A percentile compares a stretch with the other conserved stretches of the same genome.
These are phyloP conservation scores for Lipomyces lipofer DNA, from an alignment of 805 yeast species.

Conservation along the genomic window DNA sequence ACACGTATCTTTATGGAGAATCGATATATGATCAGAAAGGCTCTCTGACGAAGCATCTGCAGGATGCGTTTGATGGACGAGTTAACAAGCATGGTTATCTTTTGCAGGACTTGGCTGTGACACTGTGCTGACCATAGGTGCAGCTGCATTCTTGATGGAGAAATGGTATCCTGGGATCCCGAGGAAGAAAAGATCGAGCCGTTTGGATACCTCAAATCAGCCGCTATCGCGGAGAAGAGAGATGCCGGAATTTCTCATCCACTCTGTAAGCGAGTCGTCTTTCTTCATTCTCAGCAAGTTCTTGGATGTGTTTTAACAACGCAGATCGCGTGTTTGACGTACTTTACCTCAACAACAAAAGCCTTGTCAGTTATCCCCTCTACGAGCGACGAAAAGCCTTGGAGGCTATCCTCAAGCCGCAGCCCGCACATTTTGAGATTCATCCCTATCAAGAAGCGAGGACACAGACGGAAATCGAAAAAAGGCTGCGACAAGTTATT, in stretches of 20 bases:
- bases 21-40: conserved; percentile 46
- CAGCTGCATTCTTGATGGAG: conserved; percentile 74
- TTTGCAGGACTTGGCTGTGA: not conserved
- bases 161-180: conserved; percentile 86
- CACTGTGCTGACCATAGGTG: conserved; percentile 13
- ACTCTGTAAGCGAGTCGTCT: conserved; percentile 25
- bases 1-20: conserved; percentile 67
- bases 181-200: conserved; percentile 56
- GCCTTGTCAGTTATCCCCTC: conserved; percentile 58
- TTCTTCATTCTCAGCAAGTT: too few relatives aligned
- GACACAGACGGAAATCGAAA: conserved; percentile 54
- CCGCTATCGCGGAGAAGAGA: conserved; percentile 58
- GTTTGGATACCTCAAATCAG: conserved; percentile 74
- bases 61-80: conserved; percentile 41
- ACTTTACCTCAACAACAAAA: conserved; percentile 63
- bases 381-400: conserved; percentile 57
- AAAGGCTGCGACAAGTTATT: conserved; percentile 59
- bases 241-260: conserved; percentile 39
- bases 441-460: conserved; percentile 43
- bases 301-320: too few relatives aligned
- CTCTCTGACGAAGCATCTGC: conserved; percentile 54
- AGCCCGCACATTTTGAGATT: conserved; percentile 27
- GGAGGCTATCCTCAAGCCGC: conserved; percentile 43
- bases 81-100: conserved; percentile 43
- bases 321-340: conserved; percentile 64